Percentiles rank a stretch among this genome's conserved stretches.
phyloP scores from a whole-genome alignment of 257 asterid species.

The Gynochthodes officinalis region DNA sequence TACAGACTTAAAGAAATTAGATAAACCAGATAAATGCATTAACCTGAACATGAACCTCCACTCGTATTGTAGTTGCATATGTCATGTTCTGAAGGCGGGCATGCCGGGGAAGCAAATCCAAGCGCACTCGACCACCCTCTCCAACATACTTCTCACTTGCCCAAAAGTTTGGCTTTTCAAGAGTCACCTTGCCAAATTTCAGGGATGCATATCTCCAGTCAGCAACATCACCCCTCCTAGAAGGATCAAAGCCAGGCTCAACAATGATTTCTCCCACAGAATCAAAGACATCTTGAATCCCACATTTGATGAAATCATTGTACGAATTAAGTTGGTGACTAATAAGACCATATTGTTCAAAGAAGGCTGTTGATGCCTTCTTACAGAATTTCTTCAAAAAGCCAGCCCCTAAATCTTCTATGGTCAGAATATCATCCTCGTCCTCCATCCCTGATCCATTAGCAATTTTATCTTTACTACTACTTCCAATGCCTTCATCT shows the following conservation, averaged over 20 bases:
- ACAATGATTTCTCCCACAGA: constrained; percentile 71
- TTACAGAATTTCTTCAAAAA: constrained; percentile 49
- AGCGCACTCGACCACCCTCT: constrained; percentile 46
- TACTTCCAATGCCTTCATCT: constrained; percentile 24
- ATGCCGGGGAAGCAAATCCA: constrained; percentile 67
- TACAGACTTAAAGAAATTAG: not conserved
- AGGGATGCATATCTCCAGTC: constrained; percentile 76
- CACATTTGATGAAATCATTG: constrained; percentile 60
- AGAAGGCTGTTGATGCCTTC: constrained; percentile 66
- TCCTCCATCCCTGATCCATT: constrained; percentile 31
- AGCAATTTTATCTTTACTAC: constrained; percentile 16
- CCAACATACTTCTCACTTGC: constrained; percentile 54
- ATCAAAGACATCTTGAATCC: constrained; percentile 67
- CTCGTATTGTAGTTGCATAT: constrained; percentile 68
- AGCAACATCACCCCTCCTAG: constrained; percentile 62
- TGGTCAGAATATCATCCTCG: constrained; percentile 40
- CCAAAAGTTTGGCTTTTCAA: constrained; percentile 60
- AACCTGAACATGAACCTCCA: constrained; percentile 66
- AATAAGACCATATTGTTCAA: constrained; percentile 67
- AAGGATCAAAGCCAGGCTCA: constrained; percentile 79
- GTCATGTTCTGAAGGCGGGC: constrained; percentile 96
- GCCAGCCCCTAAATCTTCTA: constrained; percentile 46
- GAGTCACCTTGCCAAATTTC: constrained; percentile 70
- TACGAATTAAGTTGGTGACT: constrained; percentile 86
- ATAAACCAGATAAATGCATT: constrained; percentile 9